Evolutionary conservation across 768 basidiomycete species (phyloP).

Genomic region (Hericium alpestre): DNA sequence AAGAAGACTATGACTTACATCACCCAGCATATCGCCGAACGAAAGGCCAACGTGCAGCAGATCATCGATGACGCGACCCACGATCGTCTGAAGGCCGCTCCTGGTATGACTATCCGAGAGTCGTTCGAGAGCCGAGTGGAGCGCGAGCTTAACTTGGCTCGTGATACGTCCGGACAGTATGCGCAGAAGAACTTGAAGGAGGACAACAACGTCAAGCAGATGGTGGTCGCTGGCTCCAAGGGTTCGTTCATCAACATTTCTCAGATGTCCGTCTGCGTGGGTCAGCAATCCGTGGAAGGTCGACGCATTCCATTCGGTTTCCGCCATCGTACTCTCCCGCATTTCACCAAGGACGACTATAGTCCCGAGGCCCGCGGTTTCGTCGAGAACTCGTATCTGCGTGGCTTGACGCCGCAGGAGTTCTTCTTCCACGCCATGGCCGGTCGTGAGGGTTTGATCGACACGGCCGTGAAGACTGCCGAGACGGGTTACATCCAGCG

Average conservation of each 20-base stretch:
- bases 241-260: slow-evolving; percentile 99
- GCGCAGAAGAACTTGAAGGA: slow-evolving; percentile 97
- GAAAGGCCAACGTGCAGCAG: slow-evolving; percentile 68
- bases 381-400: slow-evolving; percentile 96
- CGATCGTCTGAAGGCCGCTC: slow-evolving; percentile 79
- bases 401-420: slow-evolving; percentile 93
- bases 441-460: slow-evolving; percentile 96
- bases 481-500: slow-evolving; percentile 99
- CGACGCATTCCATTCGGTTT: slow-evolving; percentile 98
- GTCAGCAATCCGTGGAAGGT: slow-evolving; percentile 96
- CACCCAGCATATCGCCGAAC: slow-evolving; percentile 67
- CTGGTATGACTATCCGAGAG: slow-evolving; percentile 99
- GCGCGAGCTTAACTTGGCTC: slow-evolving; percentile 84
- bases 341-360: slow-evolving; percentile 98
- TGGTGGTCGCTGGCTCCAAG: slow-evolving; percentile 98
- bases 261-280: slow-evolving; percentile 99
- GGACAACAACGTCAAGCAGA: slow-evolving; percentile 99
- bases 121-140: slow-evolving; percentile 93
- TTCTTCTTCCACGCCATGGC: slow-evolving; percentile 99
- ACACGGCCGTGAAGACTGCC: slow-evolving; percentile 99
- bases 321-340: slow-evolving; percentile 89
- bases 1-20: slow-evolving; percentile 79
- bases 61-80: slow-evolving; percentile 78
- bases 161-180: slow-evolving; percentile 89
- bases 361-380: slow-evolving; percentile 96